phyloP scores from a whole-genome alignment of 306 rosid species.

The Rosa rugosa region DNA sequence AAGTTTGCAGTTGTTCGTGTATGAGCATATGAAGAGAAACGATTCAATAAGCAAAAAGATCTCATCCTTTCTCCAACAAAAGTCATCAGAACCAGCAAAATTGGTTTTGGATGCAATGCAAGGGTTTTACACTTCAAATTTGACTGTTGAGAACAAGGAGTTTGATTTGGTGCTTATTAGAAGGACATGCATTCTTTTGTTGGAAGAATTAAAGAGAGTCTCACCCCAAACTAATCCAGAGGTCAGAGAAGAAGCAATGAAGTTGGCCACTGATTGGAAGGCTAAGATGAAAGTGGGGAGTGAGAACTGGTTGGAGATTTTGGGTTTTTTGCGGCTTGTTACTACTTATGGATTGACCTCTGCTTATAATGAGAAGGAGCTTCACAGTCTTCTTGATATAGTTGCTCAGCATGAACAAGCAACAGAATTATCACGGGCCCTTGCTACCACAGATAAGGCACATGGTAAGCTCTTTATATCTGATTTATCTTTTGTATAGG shows the following conservation, averaged over 20 bases:
- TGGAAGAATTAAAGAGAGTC: constrained; percentile 32
- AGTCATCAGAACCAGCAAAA: constrained; percentile 36
- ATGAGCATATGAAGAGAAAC: constrained; percentile 28
- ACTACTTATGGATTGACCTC: constrained; percentile 33
- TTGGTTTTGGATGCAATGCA: constrained; percentile 49
- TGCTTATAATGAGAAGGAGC: constrained; percentile 29
- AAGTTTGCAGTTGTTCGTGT: not conserved
- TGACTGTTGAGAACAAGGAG: constrained; percentile 9
- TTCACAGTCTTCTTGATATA: constrained; percentile 21
- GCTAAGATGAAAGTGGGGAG: constrained; percentile 20
- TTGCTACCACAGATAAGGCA: constrained; percentile 24
- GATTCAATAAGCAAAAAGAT: constrained; percentile 25
- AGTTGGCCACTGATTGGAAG: constrained; percentile 45
- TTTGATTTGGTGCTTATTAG: constrained; percentile 27
- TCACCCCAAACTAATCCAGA: constrained; percentile 34
- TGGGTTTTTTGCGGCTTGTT: constrained; percentile 47
- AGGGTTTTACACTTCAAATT: constrained; percentile 37
- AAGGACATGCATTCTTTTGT: constrained; percentile 44
- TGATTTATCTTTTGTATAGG: too few relatives aligned
- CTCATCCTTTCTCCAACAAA: constrained; percentile 25
- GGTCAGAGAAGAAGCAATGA: constrained; percentile 38
- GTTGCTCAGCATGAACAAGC: constrained; percentile 35
- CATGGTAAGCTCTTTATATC: constrained; percentile 31
- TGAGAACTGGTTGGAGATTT: constrained; percentile 33
- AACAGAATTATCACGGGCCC: constrained; percentile 28